Percentiles rank a stretch among this genome's conserved stretches.
Conservation (phyloP, 208 protist genomes). For the Herpetomonas tarakana region DNA sequence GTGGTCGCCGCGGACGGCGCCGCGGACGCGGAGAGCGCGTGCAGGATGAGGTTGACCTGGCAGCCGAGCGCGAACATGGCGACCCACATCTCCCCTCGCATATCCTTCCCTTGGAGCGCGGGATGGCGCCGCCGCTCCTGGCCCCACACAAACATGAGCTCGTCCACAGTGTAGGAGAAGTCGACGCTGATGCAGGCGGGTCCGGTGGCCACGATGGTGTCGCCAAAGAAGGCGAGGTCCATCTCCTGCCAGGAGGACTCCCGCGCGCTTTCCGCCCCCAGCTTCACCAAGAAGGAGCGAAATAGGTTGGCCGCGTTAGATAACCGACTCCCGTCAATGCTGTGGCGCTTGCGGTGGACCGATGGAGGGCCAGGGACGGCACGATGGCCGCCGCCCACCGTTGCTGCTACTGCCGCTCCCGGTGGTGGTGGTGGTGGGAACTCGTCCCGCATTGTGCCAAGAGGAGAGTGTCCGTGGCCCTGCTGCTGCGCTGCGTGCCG, state of each 20-base stretch:
- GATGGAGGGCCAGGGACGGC: no score
- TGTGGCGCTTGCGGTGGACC: no score
- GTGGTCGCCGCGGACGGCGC: not conserved
- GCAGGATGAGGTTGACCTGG: slow-evolving; percentile 57
- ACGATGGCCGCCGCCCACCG: no score
- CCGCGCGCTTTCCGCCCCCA: slow-evolving; percentile 3
- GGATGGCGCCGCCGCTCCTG: slow-evolving; percentile 16
- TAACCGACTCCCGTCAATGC: no score
- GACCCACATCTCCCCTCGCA: slow-evolving; percentile 61
- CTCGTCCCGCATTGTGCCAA: no score
- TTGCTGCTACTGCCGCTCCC: no score
- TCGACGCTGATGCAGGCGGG: slow-evolving; percentile 29
- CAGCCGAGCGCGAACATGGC: slow-evolving; percentile 56
- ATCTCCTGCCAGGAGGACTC: slow-evolving; percentile 25
- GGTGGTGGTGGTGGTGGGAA: no score
- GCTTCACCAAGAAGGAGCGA: not conserved
- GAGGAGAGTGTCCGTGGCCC: not conserved
- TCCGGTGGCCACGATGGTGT: slow-evolving; percentile 8
- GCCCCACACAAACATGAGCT: slow-evolving; percentile 61
- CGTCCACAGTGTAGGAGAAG: slow-evolving; percentile 30
- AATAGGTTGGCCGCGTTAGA: not conserved
- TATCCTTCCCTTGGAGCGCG: not conserved
- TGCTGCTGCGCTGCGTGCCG: slow-evolving; percentile 10
- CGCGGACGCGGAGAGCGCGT: slow-evolving; percentile 6
- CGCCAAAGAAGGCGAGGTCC: slow-evolving; percentile 55